Percentiles rank a stretch among this genome's conserved stretches.
Evolutionary conservation across 1,284 basidiomycete species (phyloP).

Genomic region (Papiliotrema nemorosa): DNA sequence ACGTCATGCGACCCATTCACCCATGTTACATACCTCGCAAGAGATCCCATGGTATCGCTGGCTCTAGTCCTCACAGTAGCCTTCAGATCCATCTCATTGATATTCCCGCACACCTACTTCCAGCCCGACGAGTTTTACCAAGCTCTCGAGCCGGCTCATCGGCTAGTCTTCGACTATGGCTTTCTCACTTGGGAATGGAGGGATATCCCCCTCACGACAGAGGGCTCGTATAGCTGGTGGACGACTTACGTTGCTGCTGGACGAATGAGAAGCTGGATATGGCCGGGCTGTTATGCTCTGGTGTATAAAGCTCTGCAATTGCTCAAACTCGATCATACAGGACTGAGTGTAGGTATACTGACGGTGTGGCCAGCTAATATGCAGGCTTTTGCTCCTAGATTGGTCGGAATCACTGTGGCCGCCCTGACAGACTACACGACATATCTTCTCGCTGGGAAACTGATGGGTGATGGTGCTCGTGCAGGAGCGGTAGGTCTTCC

Average conservation of each 20-base stretch:
- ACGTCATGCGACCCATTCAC: too few species aligned
- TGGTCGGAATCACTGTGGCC: constrained; percentile 76
- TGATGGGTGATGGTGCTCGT: constrained; percentile 62
- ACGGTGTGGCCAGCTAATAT: constrained; percentile 2
- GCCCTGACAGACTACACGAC: constrained; percentile 76
- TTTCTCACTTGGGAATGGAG: constrained; percentile 97
- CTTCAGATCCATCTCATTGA: constrained; percentile 53
- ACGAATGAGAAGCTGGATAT: constrained; percentile 41
- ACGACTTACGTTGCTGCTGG: constrained; percentile 18
- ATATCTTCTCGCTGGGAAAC: constrained; percentile 59
- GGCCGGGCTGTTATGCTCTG: constrained; percentile 63
- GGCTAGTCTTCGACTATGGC: constrained; percentile 84
- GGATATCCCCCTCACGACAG: constrained; percentile 45
- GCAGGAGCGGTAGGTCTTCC: constrained; percentile 60
- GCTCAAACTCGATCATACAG: constrained; percentile 55
- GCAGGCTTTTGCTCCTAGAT: constrained; percentile 60
- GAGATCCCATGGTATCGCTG: constrained; percentile 18
- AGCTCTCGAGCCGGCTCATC: constrained; percentile 86
- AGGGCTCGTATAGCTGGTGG: constrained; percentile 11
- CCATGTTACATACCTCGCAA: too few species aligned
- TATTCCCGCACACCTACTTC: constrained; percentile 80
- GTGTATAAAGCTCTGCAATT: constrained; percentile 68
- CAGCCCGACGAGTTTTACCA: constrained; percentile 99
- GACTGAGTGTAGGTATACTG: constrained; percentile 55
- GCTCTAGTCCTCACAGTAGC: constrained; percentile 36